Evolutionary conservation across 352 stramenopile species (phyloP), one percentile per base, ranked within the genome.

Genomic region (Phytophthora vignae): DNA sequence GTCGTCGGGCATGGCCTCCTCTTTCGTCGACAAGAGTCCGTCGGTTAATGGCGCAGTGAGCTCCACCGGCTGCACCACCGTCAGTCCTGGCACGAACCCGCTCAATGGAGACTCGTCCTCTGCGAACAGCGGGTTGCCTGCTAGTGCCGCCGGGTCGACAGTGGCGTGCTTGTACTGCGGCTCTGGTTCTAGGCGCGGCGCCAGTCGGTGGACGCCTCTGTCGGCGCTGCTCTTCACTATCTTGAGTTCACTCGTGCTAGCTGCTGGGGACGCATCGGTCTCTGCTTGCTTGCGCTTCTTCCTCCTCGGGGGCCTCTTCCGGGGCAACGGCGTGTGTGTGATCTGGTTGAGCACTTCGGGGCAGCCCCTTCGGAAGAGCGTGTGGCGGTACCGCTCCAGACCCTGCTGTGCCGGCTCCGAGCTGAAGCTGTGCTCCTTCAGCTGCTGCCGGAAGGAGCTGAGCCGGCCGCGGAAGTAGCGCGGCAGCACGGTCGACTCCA

Each of bases 401-500:
- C 75, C 64, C 25, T 68, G 59, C 49, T 71, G 38, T 2, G 42
- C 17, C 9, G 22, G 4, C 25, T 42, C 59, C 6, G 33, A 10
- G 10, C 29, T 25, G 49, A 94, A 94, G 36, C 81, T 84, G 73
- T 94, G 87, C 42, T 93, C 85, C 10, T 74, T 70, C 12, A 94
- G 66, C 62, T 94, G 87, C 71, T 94, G 87, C 15, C 69, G 82
- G 69, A 94, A 93, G 10, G 82, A 77, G 40, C 73, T 83, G 2
- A 93, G 67, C 12, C 85, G 76, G 0, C 87, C 87, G 22, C 85
- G 83, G 58, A 90, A 94, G 73, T 94, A 93, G 14, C 81, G 76
- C 48, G 83, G 83, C 50, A 94, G 69, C 29, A 94, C 77, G 7
- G 64, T 48, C 33, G 71, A 65, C 50, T 90, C 78, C 15, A 94